Evolutionary conservation across 192 early-diverging fungal species (phyloP).

Genomic region (Coemansia sp.): DNA sequence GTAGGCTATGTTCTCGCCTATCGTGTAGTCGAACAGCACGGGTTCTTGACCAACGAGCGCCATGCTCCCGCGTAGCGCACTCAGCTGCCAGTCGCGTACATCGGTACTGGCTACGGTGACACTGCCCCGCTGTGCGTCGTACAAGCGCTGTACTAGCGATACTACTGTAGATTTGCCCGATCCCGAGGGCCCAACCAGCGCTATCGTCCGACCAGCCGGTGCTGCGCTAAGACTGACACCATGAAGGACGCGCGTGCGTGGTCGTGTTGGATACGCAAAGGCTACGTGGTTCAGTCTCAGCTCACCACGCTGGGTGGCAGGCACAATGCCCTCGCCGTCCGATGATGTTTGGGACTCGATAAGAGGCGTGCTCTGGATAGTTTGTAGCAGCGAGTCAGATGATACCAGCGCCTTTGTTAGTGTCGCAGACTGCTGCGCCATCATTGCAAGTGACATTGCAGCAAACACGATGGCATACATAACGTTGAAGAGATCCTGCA

Average conservation of each 20-base stretch:
- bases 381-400: slow-evolving; percentile 67
- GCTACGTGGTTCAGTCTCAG: slow-evolving; percentile 29
- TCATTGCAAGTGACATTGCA: slow-evolving; percentile 64
- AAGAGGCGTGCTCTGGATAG: slow-evolving; percentile 68
- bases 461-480: slow-evolving; percentile 80
- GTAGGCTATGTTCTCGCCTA: slow-evolving; percentile 89
- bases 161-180: slow-evolving; percentile 80
- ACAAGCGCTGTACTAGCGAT: slow-evolving; percentile 73
- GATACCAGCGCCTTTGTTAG: slow-evolving; percentile 79
- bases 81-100: slow-evolving; percentile 64
- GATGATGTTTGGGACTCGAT: slow-evolving; percentile 58
- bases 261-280: slow-evolving; percentile 72
- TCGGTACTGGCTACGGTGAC: slow-evolving; percentile 62
- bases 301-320: slow-evolving; percentile 24
- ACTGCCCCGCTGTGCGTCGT: slow-evolving; percentile 68
- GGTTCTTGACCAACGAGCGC: slow-evolving; percentile 95
- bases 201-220: slow-evolving; percentile 72
- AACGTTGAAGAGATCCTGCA: slow-evolving; percentile 62
- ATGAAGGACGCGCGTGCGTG: slow-evolving; percentile 60
- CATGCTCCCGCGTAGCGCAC: slow-evolving; percentile 70
- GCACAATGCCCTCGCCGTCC: slow-evolving; percentile 26
- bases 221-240: slow-evolving; percentile 55
- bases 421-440: slow-evolving; percentile 71
- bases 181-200: slow-evolving; percentile 84
- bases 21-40: slow-evolving; percentile 82